These are phyloP conservation scores for Euphorbia lathyris DNA, from an alignment of 345 rosid species.

Conservation along the genomic window DNA sequence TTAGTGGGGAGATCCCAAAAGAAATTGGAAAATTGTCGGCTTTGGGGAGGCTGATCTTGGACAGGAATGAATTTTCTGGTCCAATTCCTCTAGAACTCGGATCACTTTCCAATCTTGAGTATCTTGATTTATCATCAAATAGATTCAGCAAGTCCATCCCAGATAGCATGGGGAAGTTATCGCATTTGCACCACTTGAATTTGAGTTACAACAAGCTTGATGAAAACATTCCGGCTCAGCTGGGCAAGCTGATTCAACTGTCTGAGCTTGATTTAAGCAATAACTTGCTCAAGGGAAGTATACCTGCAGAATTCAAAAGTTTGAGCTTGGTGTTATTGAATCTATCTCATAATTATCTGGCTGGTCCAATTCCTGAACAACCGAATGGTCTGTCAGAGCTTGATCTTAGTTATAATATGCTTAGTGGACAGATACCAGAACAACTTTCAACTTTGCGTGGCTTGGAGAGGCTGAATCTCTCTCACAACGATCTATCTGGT, in stretches of 20 bases:
- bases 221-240: conserved; percentile 20
- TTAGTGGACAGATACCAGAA: conserved; percentile 23
- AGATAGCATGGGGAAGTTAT: conserved; percentile 1
- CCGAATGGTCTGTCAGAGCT: neutral
- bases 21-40: conserved; percentile 27
- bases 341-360: conserved; percentile 27
- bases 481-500: conserved; percentile 32
- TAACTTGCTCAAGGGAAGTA: conserved; percentile 28
- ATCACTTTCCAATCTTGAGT: neutral
- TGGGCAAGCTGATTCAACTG: conserved; percentile 15
- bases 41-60: neutral
- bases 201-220: conserved; percentile 35
- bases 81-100: conserved; percentile 24
- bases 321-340: conserved; percentile 4
- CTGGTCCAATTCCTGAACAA: neutral
- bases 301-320: conserved; percentile 14
- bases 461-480: conserved; percentile 27
- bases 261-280: conserved; percentile 26
- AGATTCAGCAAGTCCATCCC: conserved; percentile 24
- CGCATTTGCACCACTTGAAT: conserved; percentile 15
- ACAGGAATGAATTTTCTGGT: conserved; percentile 19
- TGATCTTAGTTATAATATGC: conserved; percentile 33
- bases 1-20: conserved; percentile 32
- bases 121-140: conserved; percentile 34
- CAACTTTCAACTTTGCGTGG: conserved; percentile 4